Base-by-base conservation (phyloP, 108 stramenopile genomes). In the Nitzschia sp. region DNA sequence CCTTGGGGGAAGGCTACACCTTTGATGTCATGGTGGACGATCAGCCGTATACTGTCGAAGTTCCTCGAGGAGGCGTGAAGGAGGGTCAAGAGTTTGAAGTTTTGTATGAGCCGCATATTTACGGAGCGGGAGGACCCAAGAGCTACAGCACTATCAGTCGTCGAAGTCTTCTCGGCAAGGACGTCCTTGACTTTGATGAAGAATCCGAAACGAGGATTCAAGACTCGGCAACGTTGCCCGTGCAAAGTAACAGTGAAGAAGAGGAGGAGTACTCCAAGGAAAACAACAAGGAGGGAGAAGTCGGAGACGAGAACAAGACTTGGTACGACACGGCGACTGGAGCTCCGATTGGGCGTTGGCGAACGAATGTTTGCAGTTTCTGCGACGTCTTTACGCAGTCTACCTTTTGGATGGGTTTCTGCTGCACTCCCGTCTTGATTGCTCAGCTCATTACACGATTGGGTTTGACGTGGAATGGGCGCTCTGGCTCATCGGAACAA, bases 311-410 rank as follows among this genome's bases (percentile, higher is more conserved):
- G 2, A 47, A 13, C 16, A 44, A 36, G 30, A 66, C 30, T 30
- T 62, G 36, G 50, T 73, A 45, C 31, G 68, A 78, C 54, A 76
- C 70, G 45, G 65, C 30, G 16, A 59, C 58, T 1, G 79, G 76
- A 4, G 71, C 75, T 25, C 84, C 84, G 32, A 52, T 57, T 31
- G 72, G 80, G 11, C 64, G 61, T 46, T 87, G 80, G 82, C 48
- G 80, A 22, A 68, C 71, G 26, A 32, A 52, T 11, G 63, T 83
- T 23, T 87, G 77, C 36, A 41, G 61, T 25, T 87, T 82, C 44
- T 87, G 80, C 33, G 84, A 85, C 67, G 84, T 85, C 0, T 6
- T 77, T 23, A 85, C 84, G 28, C 85, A 83, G 63, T 69, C 85
- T 25, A 81, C 85, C 26, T 83, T 83, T 73, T 83, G 82, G 82